These are phyloP conservation scores for Iberis pinnata DNA, from an alignment of 345 rosid genomes.

Conservation along the genomic window DNA sequence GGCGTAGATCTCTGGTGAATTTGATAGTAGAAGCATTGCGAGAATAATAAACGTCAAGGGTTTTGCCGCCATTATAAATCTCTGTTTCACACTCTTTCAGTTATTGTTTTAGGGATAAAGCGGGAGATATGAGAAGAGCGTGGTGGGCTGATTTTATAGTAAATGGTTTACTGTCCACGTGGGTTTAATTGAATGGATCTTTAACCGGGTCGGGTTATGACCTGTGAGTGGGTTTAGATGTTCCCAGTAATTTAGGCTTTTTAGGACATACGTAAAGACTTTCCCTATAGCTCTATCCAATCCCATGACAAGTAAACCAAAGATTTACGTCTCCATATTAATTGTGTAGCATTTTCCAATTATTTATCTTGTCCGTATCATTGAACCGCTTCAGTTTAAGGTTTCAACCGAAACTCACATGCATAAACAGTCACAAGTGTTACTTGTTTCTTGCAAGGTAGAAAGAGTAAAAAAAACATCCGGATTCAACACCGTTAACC, in stretches of 20 bases:
- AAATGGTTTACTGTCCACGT: slow-evolving; percentile 39
- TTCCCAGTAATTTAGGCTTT: slow-evolving; percentile 28
- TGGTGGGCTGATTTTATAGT: slow-evolving; percentile 26
- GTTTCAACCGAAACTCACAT: no score
- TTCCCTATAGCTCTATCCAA: slow-evolving; percentile 3
- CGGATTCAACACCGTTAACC: no score
- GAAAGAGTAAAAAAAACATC: no score
- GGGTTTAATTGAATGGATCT: slow-evolving; percentile 28
- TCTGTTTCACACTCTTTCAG: not conserved
- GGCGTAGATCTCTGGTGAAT: slow-evolving; percentile 21
- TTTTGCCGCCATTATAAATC: slow-evolving; percentile 60
- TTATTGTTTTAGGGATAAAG: not conserved
- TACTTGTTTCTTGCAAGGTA: no score
- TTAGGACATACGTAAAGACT: slow-evolving; percentile 13
- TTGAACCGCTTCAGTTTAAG: not conserved
- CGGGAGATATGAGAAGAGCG: not conserved
- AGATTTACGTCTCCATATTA: not conserved
- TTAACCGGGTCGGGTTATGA: slow-evolving; percentile 31
- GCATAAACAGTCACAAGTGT: no score
- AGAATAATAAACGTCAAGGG: slow-evolving; percentile 15
- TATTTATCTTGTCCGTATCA: not conserved
- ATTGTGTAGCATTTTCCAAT: not conserved
- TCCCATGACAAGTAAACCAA: not conserved
- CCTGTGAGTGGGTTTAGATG: not conserved
- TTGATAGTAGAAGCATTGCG: slow-evolving; percentile 29